These are phyloP conservation scores for Grifola frondosa DNA, from an alignment of 1,284 basidiomycete species.

Conservation along the genomic window DNA sequence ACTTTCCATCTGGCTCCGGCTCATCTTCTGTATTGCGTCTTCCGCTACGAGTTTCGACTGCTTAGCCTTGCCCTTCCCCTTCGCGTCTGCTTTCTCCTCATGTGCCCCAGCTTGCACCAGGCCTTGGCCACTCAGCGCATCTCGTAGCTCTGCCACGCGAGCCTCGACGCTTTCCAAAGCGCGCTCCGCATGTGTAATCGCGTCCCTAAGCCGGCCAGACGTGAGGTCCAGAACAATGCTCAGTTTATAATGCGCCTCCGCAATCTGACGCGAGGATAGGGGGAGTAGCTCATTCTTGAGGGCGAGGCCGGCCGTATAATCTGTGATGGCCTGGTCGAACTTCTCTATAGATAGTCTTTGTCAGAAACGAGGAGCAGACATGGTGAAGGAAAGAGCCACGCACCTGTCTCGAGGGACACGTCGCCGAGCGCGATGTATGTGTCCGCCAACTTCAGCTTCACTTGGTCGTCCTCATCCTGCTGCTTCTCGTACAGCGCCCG, in stretches of 20 bases:
- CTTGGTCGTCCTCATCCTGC: conserved; percentile 53
- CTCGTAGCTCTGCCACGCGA: conserved; percentile 64
- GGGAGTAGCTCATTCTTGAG: conserved; percentile 76
- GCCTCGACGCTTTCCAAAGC: conserved; percentile 75
- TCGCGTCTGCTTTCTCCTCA: conserved; percentile 42
- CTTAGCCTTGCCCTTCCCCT: conserved; percentile 67
- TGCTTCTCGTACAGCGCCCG: conserved; percentile 78
- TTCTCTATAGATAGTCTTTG: conserved; percentile 63
- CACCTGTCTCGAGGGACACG: conserved; percentile 87
- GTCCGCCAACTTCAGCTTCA: conserved; percentile 78
- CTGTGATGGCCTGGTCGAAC: conserved; percentile 86
- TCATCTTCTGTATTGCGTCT: conserved; percentile 60
- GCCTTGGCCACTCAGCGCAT: conserved; percentile 46
- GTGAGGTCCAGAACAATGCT: conserved; percentile 88
- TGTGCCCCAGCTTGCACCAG: conserved; percentile 24
- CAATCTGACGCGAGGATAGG: conserved; percentile 79
- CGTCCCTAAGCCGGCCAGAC: conserved; percentile 74
- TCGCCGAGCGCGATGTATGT: conserved; percentile 84
- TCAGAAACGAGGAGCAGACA: neutral
- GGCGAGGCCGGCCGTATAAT: conserved; percentile 73
- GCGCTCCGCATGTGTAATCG: conserved; percentile 76
- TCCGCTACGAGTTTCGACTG: conserved; percentile 44
- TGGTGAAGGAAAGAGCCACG: conserved; percentile 19
- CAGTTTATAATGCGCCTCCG: conserved; percentile 88
- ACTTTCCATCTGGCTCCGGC: conserved; percentile 63